Evolutionary conservation across 495 filamentous ascomycete genomes (phyloP).

Genomic region (Penicillium alfredii): DNA sequence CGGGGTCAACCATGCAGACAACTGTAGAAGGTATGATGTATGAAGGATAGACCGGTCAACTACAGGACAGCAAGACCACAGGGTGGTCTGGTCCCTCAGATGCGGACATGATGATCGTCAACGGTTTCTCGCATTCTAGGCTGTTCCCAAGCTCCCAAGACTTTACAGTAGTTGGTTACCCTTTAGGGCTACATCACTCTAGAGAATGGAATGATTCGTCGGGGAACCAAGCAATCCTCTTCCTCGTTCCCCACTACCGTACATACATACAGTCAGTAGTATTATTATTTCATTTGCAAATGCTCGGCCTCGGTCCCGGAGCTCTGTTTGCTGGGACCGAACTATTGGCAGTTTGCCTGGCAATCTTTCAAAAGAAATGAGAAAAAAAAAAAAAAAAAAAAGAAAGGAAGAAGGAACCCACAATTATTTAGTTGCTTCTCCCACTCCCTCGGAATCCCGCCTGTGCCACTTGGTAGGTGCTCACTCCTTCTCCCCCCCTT

Average conservation of each 20-base stretch:
- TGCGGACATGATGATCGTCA: constrained; percentile 20
- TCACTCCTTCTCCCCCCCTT: constrained; percentile 14
- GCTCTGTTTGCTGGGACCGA: too few relatives aligned
- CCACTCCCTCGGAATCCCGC: too few relatives aligned
- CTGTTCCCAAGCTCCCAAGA: constrained; percentile 1
- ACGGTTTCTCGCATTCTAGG: constrained; percentile 22
- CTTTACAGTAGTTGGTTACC: neutral
- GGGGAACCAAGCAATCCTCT: constrained; percentile 6
- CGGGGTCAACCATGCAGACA: too few relatives aligned
- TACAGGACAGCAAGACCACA: neutral
- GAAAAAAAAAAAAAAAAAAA: too few relatives aligned
- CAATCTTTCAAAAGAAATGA: too few relatives aligned
- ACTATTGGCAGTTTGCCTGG: constrained; percentile 4
- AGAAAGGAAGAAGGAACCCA: too few relatives aligned
- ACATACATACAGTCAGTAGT: too few relatives aligned
- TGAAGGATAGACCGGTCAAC: constrained; percentile 6
- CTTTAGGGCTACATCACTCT: too few relatives aligned
- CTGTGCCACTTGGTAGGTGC: too few relatives aligned
- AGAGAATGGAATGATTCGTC: constrained; percentile 15
- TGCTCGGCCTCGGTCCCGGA: constrained; percentile 6
- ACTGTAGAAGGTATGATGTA: too few relatives aligned
- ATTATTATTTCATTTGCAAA: constrained; percentile 5
- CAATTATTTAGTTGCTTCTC: too few relatives aligned
- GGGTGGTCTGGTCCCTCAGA: constrained; percentile 13
- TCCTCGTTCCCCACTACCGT: neutral